These are phyloP conservation scores for Mycena haematopus DNA, from an alignment of 768 basidiomycete species.

Conservation along the genomic window DNA sequence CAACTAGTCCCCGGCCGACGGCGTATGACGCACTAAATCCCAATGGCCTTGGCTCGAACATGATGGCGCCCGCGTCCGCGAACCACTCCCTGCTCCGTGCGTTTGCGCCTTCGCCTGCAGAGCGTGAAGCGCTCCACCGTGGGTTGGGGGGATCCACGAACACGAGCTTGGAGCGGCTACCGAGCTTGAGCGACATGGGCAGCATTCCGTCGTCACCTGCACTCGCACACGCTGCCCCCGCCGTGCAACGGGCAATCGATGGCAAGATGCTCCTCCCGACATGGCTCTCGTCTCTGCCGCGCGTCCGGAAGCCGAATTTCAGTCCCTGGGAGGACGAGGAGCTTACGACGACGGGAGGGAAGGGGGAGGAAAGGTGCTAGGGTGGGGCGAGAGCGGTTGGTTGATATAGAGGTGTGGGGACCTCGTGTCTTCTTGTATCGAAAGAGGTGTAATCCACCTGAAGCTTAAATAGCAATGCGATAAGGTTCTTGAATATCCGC, in stretches of 20 bases:
- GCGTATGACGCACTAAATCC: conserved; percentile 67
- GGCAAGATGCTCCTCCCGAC: conserved; percentile 55
- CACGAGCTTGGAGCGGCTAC: conserved; percentile 77
- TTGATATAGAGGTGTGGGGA: conserved; percentile 23
- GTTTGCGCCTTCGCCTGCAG: conserved; percentile 87
- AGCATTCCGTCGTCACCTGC: conserved; percentile 75
- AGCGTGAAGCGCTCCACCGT: conserved; percentile 84
- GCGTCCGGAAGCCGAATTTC: conserved; percentile 73
- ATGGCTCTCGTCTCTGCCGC: conserved; percentile 73
- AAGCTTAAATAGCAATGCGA: conserved; percentile 30
- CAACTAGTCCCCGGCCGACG: conserved; percentile 28
- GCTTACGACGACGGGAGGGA: conserved; percentile 26
- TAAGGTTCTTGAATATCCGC: conserved; percentile 26
- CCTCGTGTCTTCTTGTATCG: conserved; percentile 29
- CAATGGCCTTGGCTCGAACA: conserved; percentile 52
- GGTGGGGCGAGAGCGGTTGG: neutral
- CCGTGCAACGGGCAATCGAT: conserved; percentile 35
- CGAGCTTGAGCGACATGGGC: conserved; percentile 78
- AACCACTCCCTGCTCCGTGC: conserved; percentile 69
- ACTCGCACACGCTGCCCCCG: conserved; percentile 48
- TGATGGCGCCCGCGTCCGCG: conserved; percentile 47
- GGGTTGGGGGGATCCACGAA: conserved; percentile 78
- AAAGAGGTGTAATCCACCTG: conserved; percentile 30
- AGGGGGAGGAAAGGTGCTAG: conserved; percentile 11
- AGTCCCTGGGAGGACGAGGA: conserved; percentile 87